phyloP scores from a whole-genome alignment of 2,329 filamentous ascomycete genomes.

The Pseudogymnoascus sp. region DNA sequence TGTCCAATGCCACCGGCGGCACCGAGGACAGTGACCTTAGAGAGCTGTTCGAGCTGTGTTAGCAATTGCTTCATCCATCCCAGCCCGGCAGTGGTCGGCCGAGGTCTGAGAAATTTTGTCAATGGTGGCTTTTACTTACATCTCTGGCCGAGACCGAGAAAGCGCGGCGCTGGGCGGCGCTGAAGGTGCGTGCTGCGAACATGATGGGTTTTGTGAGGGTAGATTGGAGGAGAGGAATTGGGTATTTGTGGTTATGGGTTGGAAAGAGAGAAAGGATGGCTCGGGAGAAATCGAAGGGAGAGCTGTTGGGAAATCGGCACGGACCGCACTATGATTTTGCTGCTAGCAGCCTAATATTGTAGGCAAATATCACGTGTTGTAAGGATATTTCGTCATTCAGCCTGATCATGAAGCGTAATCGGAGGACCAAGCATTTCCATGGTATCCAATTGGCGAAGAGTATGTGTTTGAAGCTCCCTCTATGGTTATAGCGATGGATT shows the following conservation, averaged over 20 bases:
- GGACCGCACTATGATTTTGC: constrained; percentile 7
- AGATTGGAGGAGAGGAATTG: constrained; percentile 13
- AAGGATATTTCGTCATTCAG: constrained; percentile 1
- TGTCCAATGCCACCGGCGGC: constrained; percentile 97
- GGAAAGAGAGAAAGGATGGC: constrained; percentile 10
- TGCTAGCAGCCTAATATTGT: background rate
- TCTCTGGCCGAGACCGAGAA: constrained; percentile 74
- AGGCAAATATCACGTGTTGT: background rate
- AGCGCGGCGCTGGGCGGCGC: constrained; percentile 63
- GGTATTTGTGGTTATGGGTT: constrained; percentile 13
- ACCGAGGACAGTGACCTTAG: constrained; percentile 96
- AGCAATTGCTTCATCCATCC: constrained; percentile 13
- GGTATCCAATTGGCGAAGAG: background rate
- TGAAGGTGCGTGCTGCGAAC: constrained; percentile 60
- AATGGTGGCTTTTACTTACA: constrained; percentile 42
- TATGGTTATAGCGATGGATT: background rate
- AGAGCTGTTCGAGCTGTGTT: constrained; percentile 52
- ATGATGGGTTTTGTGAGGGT: constrained; percentile 41
- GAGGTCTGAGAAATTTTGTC: constrained; percentile 13
- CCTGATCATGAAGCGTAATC: constrained; percentile 5
- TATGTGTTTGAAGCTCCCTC: background rate
- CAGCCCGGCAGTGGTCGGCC: constrained; percentile 6
- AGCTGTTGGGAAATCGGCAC: constrained; percentile 9
- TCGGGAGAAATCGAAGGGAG: constrained; percentile 6
- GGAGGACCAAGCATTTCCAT: background rate